Conservation (phyloP, 169 alveolate species). For the Plasmodium vinckei region DNA sequence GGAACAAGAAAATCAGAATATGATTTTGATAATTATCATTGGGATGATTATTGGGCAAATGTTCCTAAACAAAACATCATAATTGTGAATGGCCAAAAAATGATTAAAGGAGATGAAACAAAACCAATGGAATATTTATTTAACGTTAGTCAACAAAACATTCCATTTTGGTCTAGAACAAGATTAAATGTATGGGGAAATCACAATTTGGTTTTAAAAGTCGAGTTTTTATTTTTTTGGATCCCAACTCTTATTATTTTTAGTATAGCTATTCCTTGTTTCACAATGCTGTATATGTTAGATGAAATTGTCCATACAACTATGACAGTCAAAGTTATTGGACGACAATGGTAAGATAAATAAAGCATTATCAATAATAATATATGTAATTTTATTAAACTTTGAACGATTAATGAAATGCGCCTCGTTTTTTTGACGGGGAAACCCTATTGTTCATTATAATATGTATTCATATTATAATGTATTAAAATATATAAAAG, state of each 20-base stretch:
- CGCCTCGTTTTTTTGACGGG: background rate
- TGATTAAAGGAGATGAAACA: constrained; percentile 89
- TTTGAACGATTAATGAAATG: background rate
- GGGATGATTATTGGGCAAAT: constrained; percentile 87
- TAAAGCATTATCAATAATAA: constrained; percentile 1
- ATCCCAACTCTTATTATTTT: constrained; percentile 90
- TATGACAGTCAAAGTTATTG: constrained; percentile 91
- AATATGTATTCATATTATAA: too few species aligned
- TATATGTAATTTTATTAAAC: background rate
- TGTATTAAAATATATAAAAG: too few species aligned
- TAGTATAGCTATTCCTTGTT: constrained; percentile 90
- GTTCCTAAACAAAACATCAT: constrained; percentile 87
- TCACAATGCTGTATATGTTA: constrained; percentile 88
- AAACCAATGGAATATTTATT: constrained; percentile 88
- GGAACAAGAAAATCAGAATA: constrained; percentile 83
- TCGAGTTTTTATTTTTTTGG: constrained; percentile 91
- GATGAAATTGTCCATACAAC: constrained; percentile 91
- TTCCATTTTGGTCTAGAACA: constrained; percentile 84
- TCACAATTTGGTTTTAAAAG: constrained; percentile 85
- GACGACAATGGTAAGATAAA: constrained; percentile 88
- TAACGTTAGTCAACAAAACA: constrained; percentile 79
- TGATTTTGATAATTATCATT: constrained; percentile 86
- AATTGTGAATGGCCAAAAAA: constrained; percentile 88
- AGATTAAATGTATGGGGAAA: constrained; percentile 86
- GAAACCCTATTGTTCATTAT: too few species aligned